Evolutionary conservation across 495 filamentous ascomycete species (phyloP), one percentile per base, ranked within the genome.

Genomic region (Parathielavia hyrcaniae): DNA sequence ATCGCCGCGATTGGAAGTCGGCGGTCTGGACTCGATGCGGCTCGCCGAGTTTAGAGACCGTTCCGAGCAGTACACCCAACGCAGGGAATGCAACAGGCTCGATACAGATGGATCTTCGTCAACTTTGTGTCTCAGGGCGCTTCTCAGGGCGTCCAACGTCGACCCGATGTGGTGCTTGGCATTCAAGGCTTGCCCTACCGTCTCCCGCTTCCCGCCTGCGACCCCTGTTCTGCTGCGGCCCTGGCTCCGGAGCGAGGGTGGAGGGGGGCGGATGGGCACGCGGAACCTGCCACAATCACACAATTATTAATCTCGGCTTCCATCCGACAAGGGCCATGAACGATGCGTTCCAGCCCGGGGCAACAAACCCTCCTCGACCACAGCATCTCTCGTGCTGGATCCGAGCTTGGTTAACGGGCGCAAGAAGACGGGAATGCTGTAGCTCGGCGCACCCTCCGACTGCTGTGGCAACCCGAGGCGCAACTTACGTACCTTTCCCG

Each of bases 201-300:
- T 53, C 57, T 35, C 22, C 57, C 58, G 38, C 45, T 26, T 35
- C 32, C 50, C 11, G 11, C 10, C n/a, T 43, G 41, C 36, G 17
- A 38, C 41, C 53, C 53, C 53, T 55, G 53, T n/a, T 55, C 41
- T n/a, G n/a, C n/a, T n/a, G n/a, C 53, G 53, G 53, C 43, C 43
- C 53, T 45, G 17, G 53, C 38, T 47, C 32, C 32, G 43, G 53
- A 16, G 26, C 26, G 26, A 30, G 43, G 43, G 13, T 30, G 41
- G 41, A 55, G 23, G n/a, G n/a, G n/a, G n/a, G n/a, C n/a, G n/a
- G n/a, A n/a, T n/a, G n/a, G n/a, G n/a, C n/a, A n/a, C n/a, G n/a
- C n/a, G n/a, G n/a, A n/a, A n/a, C n/a, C n/a, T n/a, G n/a, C n/a
- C n/a, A n/a, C n/a, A n/a, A n/a, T n/a, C n/a, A n/a, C n/a, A n/a